Evolutionary conservation across 2,329 filamentous ascomycete species (phyloP).

Genomic region (Colletotrichum sp.): DNA sequence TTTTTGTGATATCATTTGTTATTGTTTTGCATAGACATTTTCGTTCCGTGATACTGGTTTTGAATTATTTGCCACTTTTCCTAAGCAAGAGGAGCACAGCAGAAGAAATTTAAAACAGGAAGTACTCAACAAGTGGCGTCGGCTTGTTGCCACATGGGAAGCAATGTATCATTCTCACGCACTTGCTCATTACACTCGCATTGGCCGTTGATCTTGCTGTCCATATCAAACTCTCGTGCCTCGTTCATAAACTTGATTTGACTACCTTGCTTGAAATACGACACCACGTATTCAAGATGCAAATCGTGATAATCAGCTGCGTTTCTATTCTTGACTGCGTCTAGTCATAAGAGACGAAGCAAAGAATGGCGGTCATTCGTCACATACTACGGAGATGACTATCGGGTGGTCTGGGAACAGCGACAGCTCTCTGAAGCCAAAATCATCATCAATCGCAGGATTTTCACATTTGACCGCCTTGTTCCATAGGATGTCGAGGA

Average conservation of each 20-base stretch:
- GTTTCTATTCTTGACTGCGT: too few species aligned
- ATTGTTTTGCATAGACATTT: neutral
- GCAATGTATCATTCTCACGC: neutral
- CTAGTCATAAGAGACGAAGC: neutral
- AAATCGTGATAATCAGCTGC: too few species aligned
- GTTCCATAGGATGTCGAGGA: neutral
- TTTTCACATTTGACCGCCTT: neutral
- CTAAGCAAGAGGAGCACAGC: neutral
- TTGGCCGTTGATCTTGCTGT: neutral
- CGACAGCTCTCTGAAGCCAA: neutral
- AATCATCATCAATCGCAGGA: rapidly evolving
- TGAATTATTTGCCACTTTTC: neutral
- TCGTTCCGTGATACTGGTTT: neutral
- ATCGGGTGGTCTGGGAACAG: neutral
- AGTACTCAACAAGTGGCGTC: neutral
- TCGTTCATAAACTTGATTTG: neutral
- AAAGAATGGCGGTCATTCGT: neutral
- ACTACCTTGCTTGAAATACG: neutral
- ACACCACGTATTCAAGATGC: neutral
- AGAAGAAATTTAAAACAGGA: neutral
- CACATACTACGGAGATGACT: neutral
- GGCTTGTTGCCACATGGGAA: neutral
- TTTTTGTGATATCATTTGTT: neutral
- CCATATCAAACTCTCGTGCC: neutral
- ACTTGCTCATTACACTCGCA: too few species aligned